Base-by-base conservation (phyloP, 1,284 basidiomycete species). In the Ganoderma sinense region DNA sequence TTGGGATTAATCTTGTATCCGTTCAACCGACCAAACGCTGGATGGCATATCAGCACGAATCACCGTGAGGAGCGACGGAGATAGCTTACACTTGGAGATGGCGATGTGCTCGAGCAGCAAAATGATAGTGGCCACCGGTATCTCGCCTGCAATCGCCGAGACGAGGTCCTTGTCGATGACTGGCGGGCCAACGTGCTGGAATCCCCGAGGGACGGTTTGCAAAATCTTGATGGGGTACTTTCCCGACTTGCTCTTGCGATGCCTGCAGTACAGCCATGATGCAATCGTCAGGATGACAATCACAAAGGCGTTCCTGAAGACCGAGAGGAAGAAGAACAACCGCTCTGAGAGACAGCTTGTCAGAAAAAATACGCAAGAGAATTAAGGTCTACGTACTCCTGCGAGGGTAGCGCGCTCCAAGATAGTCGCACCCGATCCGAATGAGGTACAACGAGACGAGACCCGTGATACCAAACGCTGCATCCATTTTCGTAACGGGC, bases 1-100 rank as follows among this genome's bases (percentile, higher is more conserved):
- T 97, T 97, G 20, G 97, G 97, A 78, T 98, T 92, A 81, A 99
- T 99, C 82, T 96, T 98, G 87, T 99, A 99, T 45, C 93, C 93
- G 81, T 99, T 99, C 73, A 98, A 82, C 70, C 97, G 92, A 71
- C 98, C 97, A 80, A 99, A 99, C 0, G 97, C 95, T 94, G 80
- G 71, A 58, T 43, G 75, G 66, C 51, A n/a, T 43, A 51, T 64
- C 2, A 63, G 36, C 16, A 63, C 41, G 29, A 48, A 48, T 29
- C 40, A 36, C 11, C 14, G 26, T 14, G 43, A 11, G 63, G 20
- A 2, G 31, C 14, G 23, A 10, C 36, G 29, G 62, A 45, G 31
- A 33, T 41, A 26, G 80, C 89, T 73, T 79, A 94, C 92, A 95
- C 82, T 96, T 97, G 36, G 94, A 91, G 75, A 99, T 99, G 61